Conservation (phyloP, 768 basidiomycete genomes). For the Candolleomyces eurysporus region DNA sequence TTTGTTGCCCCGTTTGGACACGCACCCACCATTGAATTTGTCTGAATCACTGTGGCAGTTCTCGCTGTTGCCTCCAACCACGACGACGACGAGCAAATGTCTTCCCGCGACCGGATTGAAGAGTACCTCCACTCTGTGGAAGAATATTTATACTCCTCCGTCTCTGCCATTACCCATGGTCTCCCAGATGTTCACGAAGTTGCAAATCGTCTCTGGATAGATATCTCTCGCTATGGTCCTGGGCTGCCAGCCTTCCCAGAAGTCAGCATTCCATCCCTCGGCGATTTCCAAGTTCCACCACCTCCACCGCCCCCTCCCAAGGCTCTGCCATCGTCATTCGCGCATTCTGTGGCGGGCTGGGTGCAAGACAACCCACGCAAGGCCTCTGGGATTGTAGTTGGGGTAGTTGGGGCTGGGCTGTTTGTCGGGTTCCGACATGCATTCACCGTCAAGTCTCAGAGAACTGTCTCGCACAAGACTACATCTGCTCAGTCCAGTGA, state of each 20-base stretch:
- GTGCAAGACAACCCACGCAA: slow-evolving; percentile 59
- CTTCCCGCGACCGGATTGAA: slow-evolving; percentile 7
- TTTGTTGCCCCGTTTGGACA: slow-evolving; percentile 12
- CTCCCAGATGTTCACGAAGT: slow-evolving; percentile 65
- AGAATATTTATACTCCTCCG: slow-evolving; percentile 54
- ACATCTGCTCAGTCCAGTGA: slow-evolving; percentile 45
- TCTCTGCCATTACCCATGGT: slow-evolving; percentile 55
- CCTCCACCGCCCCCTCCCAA: slow-evolving; percentile 60
- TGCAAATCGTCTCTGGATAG: slow-evolving; percentile 68
- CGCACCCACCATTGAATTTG: slow-evolving; percentile 10
- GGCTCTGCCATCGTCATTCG: slow-evolving; percentile 45
- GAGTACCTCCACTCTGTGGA: slow-evolving; percentile 68
- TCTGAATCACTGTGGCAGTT: slow-evolving; percentile 16
- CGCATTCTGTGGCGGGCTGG: slow-evolving; percentile 48
- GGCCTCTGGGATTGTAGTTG: slow-evolving; percentile 50
- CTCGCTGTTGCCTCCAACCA: slow-evolving; percentile 7
- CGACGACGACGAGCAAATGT: slow-evolving; percentile 25
- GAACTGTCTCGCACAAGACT: slow-evolving; percentile 24
- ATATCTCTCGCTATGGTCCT: slow-evolving; percentile 80
- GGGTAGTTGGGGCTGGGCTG: slow-evolving; percentile 60
- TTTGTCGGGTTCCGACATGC: slow-evolving; percentile 53
- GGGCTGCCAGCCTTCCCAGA: slow-evolving; percentile 54
- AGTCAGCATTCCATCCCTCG: slow-evolving; percentile 59
- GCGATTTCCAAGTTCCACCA: slow-evolving; percentile 64
- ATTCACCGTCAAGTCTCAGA: slow-evolving; percentile 21